These are phyloP conservation scores for Fusarium camptoceras DNA, from an alignment of 2,329 filamentous ascomycete species.

Conservation along the genomic window DNA sequence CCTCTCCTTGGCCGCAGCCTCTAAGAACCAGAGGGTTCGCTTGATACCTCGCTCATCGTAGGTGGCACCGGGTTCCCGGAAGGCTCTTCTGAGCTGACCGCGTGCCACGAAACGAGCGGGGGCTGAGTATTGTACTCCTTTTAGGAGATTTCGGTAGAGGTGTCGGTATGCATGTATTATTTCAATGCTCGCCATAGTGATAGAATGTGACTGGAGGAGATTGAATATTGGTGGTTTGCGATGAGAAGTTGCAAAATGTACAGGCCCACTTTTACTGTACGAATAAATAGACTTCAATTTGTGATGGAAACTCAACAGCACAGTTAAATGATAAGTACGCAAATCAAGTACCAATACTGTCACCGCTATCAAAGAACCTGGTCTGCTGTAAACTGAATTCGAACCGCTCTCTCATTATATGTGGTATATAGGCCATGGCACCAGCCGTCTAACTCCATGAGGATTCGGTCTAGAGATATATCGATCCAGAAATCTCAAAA, in stretches of 20 bases:
- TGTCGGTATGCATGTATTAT: slow-evolving; percentile 75
- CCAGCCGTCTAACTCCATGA: slow-evolving; percentile 34
- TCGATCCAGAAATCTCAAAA: slow-evolving; percentile 25
- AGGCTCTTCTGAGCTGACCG: slow-evolving; percentile 69
- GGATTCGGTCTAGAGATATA: slow-evolving; percentile 37
- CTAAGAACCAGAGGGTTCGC: slow-evolving; percentile 77
- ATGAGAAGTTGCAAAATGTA: slow-evolving; percentile 3
- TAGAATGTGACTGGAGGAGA: background rate
- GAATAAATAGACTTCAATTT: background rate
- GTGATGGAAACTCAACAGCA: background rate
- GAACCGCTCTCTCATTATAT: slow-evolving; percentile 28
- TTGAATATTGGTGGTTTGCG: background rate
- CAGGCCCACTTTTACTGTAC: slow-evolving; percentile 25
- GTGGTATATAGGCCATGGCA: slow-evolving; percentile 27
- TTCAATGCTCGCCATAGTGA: slow-evolving; percentile 50
- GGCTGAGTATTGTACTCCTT: slow-evolving; percentile 76
- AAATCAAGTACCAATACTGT: background rate
- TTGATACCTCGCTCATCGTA: slow-evolving; percentile 66
- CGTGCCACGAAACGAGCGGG: slow-evolving; percentile 74
- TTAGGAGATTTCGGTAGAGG: slow-evolving; percentile 74
- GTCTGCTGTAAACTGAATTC: slow-evolving; percentile 1
- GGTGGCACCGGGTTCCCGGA: slow-evolving; percentile 59
- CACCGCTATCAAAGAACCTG: background rate
- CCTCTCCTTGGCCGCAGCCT: slow-evolving; percentile 69
- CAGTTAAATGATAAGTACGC: background rate